Conservation (phyloP, 108 stramenopile species). For the Cyclotella baltica region DNA sequence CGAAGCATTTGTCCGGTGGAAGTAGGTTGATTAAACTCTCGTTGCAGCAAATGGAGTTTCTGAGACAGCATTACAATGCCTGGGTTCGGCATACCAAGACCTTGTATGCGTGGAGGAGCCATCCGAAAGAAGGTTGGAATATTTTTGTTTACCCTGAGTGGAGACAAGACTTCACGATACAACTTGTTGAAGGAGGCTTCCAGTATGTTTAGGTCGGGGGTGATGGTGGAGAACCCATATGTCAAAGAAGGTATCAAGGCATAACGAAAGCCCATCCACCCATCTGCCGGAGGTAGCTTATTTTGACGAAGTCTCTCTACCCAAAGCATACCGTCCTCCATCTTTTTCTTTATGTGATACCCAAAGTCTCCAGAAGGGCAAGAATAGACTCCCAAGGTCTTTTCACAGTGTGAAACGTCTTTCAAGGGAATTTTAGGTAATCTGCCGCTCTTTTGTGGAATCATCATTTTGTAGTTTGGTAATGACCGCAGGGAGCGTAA, state of each 20-base stretch:
- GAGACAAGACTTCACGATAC: not conserved
- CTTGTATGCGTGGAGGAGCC: no score
- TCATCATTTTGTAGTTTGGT: not conserved
- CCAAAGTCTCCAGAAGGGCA: conserved; percentile 13
- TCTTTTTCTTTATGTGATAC: not conserved
- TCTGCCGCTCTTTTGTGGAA: not conserved
- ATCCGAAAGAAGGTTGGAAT: no score
- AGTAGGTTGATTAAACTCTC: no score
- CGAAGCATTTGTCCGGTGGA: no score
- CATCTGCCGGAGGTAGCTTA: not conserved
- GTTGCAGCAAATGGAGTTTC: no score
- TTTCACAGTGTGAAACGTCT: not conserved
- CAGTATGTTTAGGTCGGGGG: not conserved
- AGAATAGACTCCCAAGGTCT: conserved; percentile 8
- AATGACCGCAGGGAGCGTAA: not conserved
- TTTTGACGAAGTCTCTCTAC: not conserved
- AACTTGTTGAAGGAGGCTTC: not conserved
- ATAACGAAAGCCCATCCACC: not conserved
- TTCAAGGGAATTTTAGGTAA: not conserved
- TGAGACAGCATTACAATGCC: no score
- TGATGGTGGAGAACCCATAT: not conserved
- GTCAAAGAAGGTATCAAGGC: not conserved
- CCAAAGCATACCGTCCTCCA: not conserved
- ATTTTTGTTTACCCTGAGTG: no score
- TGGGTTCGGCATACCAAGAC: no score